phyloP scores from a whole-genome alignment of 345 rosid species.

The Laguncularia racemosa region DNA sequence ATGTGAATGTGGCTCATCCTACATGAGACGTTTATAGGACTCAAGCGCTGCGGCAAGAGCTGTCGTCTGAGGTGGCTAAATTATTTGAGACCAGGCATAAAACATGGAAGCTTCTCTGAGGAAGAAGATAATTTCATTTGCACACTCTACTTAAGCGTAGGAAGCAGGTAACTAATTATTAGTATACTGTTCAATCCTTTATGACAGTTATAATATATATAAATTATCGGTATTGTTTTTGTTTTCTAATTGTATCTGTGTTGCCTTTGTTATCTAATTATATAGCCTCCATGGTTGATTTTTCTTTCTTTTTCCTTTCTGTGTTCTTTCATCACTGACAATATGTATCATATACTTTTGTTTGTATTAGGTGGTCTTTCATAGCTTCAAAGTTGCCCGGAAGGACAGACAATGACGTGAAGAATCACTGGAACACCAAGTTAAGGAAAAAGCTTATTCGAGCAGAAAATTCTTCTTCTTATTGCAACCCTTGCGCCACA shows the following conservation, averaged over 20 bases:
- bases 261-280: too few relatives aligned
- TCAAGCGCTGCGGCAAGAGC: constrained; percentile 71
- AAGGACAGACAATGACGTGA: constrained; percentile 46
- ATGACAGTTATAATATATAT: background rate
- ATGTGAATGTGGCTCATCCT: too few relatives aligned
- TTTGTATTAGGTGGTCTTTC: constrained; percentile 42
- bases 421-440: constrained; percentile 49
- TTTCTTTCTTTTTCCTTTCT: background rate
- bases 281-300: too few relatives aligned
- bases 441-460: constrained; percentile 29
- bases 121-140: constrained; percentile 62
- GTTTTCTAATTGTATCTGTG: too few relatives aligned
- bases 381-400: constrained; percentile 41
- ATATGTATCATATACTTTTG: too few relatives aligned
- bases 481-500: background rate
- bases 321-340: too few relatives aligned
- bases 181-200: too few relatives aligned
- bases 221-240: too few relatives aligned
- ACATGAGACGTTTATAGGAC: constrained; percentile 24
- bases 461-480: background rate
- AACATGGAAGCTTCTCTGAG: constrained; percentile 61
- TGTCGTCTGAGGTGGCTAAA: constrained; percentile 84
- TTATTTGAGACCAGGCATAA: constrained; percentile 65
- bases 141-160: constrained; percentile 41
- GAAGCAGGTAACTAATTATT: constrained; percentile 47